Evolutionary conservation across 768 basidiomycete species (phyloP), one percentile per base, ranked within the genome.

Genomic region (Atractiella rhizophila): DNA sequence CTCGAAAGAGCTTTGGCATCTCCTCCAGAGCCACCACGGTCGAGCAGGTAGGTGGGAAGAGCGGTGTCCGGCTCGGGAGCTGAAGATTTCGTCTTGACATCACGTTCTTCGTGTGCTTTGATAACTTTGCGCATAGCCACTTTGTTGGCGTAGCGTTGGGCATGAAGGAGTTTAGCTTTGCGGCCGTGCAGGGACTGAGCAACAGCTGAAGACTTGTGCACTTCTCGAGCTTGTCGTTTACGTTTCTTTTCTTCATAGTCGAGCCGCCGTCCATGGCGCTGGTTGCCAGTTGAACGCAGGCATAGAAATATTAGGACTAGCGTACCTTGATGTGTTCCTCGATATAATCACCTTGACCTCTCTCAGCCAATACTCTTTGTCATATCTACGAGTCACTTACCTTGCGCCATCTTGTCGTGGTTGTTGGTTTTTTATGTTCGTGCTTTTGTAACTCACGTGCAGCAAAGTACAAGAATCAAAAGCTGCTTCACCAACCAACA

Each of bases 81-180:
- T 1, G 73, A 66, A 24, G 59, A 54, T 33, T 80, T 69, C 56
- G 86, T 77, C 63, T 96, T 98, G 64, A 94, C 73, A 56, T 96
- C 85, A 47, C 91, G 76, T 60, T 96, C 88, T 62, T 98, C 91
- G 64, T 98, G 91, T 9, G 85, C 85, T 60, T 91, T 94, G 60
- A 98, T 76, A n/a, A 83, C 86, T 67, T 96, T 98, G 63, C 83
- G 88, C 64, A 98, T 76, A 55, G 85, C 82, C 33, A 98, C 82
- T 64, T 96, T 98, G 63, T 98, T 81, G 24, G 81, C 73, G 63
- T 96, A 82, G 45, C 88, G 76, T 59, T 76, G 86, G 28, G 82
- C 81, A 55, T 98, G 91, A 7, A 94, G 73, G n/a, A 96, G 66
- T 61, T 98, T 98, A 49, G 85, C 91, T 63, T 88, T 94, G 51